These are phyloP conservation scores for Hanseniaspora osmophila DNA, from an alignment of 805 yeast species.

Conservation along the genomic window DNA sequence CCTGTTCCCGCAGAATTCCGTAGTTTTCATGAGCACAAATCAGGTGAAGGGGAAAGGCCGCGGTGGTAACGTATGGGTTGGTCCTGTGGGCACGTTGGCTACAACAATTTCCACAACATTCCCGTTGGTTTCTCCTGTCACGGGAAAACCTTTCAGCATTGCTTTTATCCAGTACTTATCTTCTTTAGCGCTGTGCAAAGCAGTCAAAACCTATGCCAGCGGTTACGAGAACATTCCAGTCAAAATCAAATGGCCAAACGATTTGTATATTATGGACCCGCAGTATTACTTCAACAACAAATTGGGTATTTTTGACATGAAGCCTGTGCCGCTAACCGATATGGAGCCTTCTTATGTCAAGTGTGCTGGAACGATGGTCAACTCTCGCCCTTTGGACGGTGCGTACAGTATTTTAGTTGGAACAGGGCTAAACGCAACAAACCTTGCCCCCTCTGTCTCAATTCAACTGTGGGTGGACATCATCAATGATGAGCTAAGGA, in stretches of 20 bases:
- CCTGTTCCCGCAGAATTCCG: conserved; percentile 25
- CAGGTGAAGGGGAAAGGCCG: conserved; percentile 91
- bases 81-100: conserved; percentile 85
- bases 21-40: conserved; percentile 46
- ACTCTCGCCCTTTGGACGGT: conserved; percentile 51
- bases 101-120: conserved; percentile 56
- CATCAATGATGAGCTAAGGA: conserved; percentile 39
- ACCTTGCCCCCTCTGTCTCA: conserved; percentile 87
- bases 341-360: conserved; percentile 58
- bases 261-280: conserved; percentile 63
- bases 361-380: conserved; percentile 73
- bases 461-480: conserved; percentile 53
- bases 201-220: conserved; percentile 44
- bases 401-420: conserved; percentile 64
- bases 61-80: conserved; percentile 90
- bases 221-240: conserved; percentile 70
- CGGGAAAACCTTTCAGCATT: conserved; percentile 38
- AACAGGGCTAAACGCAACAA: conserved; percentile 71
- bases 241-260: conserved; percentile 93
- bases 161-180: conserved; percentile 80
- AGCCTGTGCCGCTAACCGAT: conserved; percentile 29
- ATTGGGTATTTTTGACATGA: conserved; percentile 13
- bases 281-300: conserved; percentile 29
- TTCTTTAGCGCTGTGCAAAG: conserved; percentile 70
- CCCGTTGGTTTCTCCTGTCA: conserved; percentile 27